phyloP scores from a whole-genome alignment of 208 protist genomes.

The Phytomonas serpens region DNA sequence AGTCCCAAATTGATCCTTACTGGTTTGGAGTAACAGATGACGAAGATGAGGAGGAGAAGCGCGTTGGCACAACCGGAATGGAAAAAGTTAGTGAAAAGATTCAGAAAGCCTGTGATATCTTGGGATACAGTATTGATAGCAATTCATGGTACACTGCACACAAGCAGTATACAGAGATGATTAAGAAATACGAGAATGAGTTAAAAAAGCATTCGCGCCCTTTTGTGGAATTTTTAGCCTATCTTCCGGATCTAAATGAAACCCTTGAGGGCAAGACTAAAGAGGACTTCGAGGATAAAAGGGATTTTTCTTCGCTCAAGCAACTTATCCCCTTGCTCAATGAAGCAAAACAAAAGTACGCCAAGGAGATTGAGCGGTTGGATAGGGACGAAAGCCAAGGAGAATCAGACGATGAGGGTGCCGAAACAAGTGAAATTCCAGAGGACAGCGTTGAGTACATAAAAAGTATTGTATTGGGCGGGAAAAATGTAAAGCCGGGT shows the following conservation, averaged over 20 bases:
- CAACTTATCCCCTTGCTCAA: neutral
- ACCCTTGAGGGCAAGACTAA: neutral
- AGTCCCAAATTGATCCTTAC: slow-evolving; percentile 47
- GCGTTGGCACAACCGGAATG: slow-evolving; percentile 41
- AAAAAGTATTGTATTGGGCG: neutral
- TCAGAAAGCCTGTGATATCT: slow-evolving; percentile 33
- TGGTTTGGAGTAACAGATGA: slow-evolving; percentile 77
- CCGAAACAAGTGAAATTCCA: slow-evolving; percentile 23
- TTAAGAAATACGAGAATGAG: slow-evolving; percentile 18
- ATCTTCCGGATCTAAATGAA: slow-evolving; percentile 6
- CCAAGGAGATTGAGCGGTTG: slow-evolving; percentile 23
- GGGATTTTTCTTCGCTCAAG: neutral
- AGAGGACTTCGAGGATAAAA: neutral
- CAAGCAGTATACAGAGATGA: slow-evolving; percentile 29
- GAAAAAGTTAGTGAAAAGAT: slow-evolving; percentile 52
- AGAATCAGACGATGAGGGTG: slow-evolving; percentile 22
- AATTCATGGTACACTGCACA: slow-evolving; percentile 24
- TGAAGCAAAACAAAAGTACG: neutral
- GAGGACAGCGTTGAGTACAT: slow-evolving; percentile 15
- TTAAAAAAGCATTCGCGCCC: slow-evolving; percentile 14
- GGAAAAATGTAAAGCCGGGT: neutral
- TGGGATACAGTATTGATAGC: slow-evolving; percentile 43
- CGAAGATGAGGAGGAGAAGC: slow-evolving; percentile 53
- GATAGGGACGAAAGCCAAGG: slow-evolving; percentile 27
- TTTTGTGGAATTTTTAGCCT: slow-evolving; percentile 3